Evolutionary conservation across 2,329 filamentous ascomycete species (phyloP), one percentile per base, ranked within the genome.

Genomic region (Ceratocystis colombiana): DNA sequence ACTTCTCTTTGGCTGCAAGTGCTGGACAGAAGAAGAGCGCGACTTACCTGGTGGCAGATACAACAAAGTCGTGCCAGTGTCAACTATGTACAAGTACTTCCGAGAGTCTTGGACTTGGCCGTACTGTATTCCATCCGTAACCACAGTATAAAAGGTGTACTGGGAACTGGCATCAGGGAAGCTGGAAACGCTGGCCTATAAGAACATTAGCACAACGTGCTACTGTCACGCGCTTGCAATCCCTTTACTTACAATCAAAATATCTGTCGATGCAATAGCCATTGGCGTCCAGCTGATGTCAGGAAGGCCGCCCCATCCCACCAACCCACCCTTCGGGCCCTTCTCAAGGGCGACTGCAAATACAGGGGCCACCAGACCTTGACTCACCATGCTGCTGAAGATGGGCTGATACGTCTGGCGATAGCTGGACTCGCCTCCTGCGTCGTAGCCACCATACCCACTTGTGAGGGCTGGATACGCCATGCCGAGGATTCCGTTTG

Each of bases 81-180:
- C 80, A 62, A 82, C 73, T 64, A 83, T 79, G 70, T 78, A 80
- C 3, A 79, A 79, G 64, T 77, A 78, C 70, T 76, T 79, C 44
- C 73, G 76, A 20, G 70, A 73, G 68, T 79, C 76, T 1, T 73
- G 76, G 3, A 74, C 77, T 50, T 74, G 73, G 28, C 75, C 79
- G 71, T 75, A 81, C 68, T 73, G 72, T 67, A 81, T 74, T 2
- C 79, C 80, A 66, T 80, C 79, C 0, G 78, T 78, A 61, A 82
- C 73, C 66, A 82, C 77, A 20, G 80, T 82, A 70, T 83, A 83
- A 71, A 80, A 82, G 1, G 80, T 81, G 67, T 79, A 78, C 67
- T 76, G 72, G 20, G 53, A 68, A n/a, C 64, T 3, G 71, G 71
- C 15, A 62, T 65, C 66, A 12, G 62, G 61, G 41, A 66, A 62